These are phyloP conservation scores for Oemleria cerasiformis DNA, from an alignment of 306 rosid genomes.

Conservation along the genomic window DNA sequence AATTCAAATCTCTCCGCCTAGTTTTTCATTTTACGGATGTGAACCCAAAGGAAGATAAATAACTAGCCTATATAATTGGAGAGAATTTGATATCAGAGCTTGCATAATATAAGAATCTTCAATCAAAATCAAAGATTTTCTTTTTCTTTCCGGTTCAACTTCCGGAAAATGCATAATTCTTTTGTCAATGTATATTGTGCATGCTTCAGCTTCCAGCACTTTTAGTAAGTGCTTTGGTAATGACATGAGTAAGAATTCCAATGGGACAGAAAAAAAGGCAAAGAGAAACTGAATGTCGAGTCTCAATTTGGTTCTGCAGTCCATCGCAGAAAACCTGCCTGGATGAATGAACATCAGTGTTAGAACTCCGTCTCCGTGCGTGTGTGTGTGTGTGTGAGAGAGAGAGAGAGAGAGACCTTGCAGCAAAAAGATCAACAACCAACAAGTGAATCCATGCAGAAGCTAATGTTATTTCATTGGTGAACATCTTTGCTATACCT, in stretches of 20 bases:
- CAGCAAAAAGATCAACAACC: slow-evolving; percentile 92
- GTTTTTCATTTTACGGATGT: too few relatives aligned
- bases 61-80: too few relatives aligned
- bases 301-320: slow-evolving; percentile 65
- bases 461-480: slow-evolving; percentile 84
- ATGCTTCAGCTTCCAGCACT: slow-evolving; percentile 26
- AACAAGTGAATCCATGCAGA: slow-evolving; percentile 97
- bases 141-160: neutral
- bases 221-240: slow-evolving; percentile 72
- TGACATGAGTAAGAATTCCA: slow-evolving; percentile 76
- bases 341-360: slow-evolving; percentile 24
- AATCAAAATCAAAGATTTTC: neutral
- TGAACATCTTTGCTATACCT: slow-evolving; percentile 82
- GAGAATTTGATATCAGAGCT: too few relatives aligned
- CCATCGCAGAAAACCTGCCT: slow-evolving; percentile 86
- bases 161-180: neutral
- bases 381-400: neutral
- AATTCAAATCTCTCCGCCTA: too few relatives aligned
- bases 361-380: slow-evolving; percentile 1
- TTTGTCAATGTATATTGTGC: slow-evolving; percentile 31
- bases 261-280: slow-evolving; percentile 88
- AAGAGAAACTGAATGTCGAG: slow-evolving; percentile 78
- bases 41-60: too few relatives aligned
- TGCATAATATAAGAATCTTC: neutral
- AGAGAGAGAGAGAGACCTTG: slow-evolving; percentile 54